Conservation (phyloP, 371 early-diverging fungal species). For the Apophysomyces trapeziformis region DNA sequence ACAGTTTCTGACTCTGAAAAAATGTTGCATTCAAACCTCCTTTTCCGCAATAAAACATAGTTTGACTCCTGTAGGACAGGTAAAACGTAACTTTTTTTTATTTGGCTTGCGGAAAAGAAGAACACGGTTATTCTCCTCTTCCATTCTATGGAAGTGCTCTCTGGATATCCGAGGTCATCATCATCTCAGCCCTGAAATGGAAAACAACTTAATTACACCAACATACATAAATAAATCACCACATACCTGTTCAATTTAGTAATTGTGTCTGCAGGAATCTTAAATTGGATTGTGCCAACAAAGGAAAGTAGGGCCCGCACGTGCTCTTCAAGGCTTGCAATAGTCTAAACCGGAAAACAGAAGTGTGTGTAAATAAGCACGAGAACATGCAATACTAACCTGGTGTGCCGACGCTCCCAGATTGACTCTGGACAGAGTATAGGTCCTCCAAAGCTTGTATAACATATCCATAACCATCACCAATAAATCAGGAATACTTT, state of each 20-base stretch:
- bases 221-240: background rate
- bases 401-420: constrained; percentile 20
- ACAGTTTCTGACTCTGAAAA: too few relatives aligned
- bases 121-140: background rate
- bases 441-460: constrained; percentile 39
- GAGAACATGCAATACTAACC: constrained; percentile 11
- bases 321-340: constrained; percentile 32
- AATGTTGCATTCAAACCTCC: too few relatives aligned
- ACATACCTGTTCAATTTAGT: constrained; percentile 71
- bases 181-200: constrained; percentile 20
- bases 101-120: background rate
- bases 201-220: background rate
- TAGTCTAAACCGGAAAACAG: constrained; percentile 10
- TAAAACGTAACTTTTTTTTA: background rate
- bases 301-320: constrained; percentile 77
- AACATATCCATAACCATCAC: constrained; percentile 74
- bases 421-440: constrained; percentile 12
- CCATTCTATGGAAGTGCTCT: background rate
- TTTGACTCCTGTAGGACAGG: too few relatives aligned
- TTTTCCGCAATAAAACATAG: too few relatives aligned
- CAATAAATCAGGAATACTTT: constrained; percentile 79
- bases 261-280: constrained; percentile 81
- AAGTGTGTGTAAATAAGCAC: background rate
- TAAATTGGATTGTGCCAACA: constrained; percentile 82
- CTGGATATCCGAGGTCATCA: constrained; percentile 12